These are phyloP conservation scores for Alternaria dauci DNA, from an alignment of 2,329 filamentous ascomycete species.

Conservation along the genomic window DNA sequence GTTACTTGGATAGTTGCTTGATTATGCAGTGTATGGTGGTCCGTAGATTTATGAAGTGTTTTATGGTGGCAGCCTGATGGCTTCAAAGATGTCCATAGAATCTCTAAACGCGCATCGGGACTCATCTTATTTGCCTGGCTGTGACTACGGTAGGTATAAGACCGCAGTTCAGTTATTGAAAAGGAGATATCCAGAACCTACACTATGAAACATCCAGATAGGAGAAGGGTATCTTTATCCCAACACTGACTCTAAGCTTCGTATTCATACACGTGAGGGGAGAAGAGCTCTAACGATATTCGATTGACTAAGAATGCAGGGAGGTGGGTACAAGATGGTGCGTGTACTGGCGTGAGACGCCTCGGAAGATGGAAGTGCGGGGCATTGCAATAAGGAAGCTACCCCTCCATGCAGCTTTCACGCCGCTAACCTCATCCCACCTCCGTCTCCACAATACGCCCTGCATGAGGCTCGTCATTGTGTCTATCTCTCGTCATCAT, in stretches of 20 bases:
- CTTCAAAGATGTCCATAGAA: too few relatives aligned
- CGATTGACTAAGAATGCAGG: neutral
- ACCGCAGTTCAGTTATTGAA: too few relatives aligned
- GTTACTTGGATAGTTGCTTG: neutral
- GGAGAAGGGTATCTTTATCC: too few relatives aligned
- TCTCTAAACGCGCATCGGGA: too few relatives aligned
- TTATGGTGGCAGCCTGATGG: too few relatives aligned
- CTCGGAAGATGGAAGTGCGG: constrained; percentile 10
- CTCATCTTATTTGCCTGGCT: too few relatives aligned
- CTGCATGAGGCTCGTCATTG: neutral
- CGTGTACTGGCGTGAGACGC: neutral
- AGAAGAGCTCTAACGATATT: neutral
- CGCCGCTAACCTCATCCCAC: neutral
- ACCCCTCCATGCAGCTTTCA: constrained; percentile 11
- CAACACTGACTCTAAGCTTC: too few relatives aligned
- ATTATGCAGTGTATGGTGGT: neutral
- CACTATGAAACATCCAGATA: too few relatives aligned
- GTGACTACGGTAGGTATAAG: too few relatives aligned
- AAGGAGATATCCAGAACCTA: too few relatives aligned
- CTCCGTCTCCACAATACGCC: neutral
- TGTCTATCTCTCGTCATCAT: neutral
- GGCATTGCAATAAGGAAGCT: neutral
- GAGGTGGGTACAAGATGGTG: neutral
- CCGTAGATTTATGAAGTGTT: too few relatives aligned
- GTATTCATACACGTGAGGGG: too few relatives aligned